Conservation (phyloP, 2,329 filamentous ascomycete species). For the Diaporthe vaccinii region DNA sequence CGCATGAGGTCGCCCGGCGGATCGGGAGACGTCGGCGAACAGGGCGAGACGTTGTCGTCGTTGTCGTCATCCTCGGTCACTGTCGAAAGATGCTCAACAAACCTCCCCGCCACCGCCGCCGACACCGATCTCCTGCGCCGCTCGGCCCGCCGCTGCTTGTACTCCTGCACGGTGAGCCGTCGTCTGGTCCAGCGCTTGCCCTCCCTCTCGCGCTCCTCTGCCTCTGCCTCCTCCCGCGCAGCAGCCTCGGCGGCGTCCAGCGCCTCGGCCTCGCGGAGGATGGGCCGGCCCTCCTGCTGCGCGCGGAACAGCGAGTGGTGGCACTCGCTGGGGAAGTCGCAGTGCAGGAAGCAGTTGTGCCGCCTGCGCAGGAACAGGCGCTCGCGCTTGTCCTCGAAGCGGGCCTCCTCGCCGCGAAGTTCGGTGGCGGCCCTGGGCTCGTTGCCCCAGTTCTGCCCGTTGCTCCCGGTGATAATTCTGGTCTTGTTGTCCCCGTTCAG, state of each 20-base stretch:
- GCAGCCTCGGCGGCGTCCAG: conserved; percentile 16
- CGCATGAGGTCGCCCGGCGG: background rate
- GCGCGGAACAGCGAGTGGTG: conserved; percentile 41
- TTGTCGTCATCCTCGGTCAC: background rate
- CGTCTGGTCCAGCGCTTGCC: no score
- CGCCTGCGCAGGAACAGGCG: conserved; percentile 41
- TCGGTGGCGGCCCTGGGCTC: conserved; percentile 7
- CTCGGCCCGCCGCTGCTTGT: background rate
- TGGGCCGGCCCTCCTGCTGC: conserved; percentile 35
- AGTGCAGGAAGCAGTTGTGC: conserved; percentile 48
- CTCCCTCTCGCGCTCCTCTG: background rate
- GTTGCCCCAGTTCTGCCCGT: conserved; percentile 24
- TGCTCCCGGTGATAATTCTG: background rate
- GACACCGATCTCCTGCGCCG: background rate
- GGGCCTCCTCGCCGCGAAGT: background rate
- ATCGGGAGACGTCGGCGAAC: background rate
- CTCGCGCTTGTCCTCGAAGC: conserved; percentile 35
- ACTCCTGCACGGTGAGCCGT: background rate
- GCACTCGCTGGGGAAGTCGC: conserved; percentile 49
- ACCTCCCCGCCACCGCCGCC: background rate
- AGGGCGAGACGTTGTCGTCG: background rate
- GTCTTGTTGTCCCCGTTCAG: conserved; percentile 1
- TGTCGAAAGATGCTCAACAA: background rate
- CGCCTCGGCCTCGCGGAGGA: conserved; percentile 22
- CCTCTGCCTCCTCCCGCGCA: background rate